phyloP scores from a whole-genome alignment of 2,329 filamentous ascomycete genomes.

The Aspergillus sp. region DNA sequence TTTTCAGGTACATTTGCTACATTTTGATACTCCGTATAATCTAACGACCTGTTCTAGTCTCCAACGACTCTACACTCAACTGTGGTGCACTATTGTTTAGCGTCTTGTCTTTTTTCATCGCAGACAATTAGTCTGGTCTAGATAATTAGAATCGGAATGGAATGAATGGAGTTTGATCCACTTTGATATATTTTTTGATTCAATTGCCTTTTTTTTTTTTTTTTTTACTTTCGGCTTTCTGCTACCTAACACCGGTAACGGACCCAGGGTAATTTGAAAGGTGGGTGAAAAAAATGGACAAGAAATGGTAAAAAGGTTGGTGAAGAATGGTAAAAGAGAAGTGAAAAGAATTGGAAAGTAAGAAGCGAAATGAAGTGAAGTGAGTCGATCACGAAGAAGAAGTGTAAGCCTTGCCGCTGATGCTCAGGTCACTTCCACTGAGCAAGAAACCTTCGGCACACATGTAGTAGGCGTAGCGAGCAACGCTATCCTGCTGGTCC shows the following conservation, averaged over 20 bases:
- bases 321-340: no score
- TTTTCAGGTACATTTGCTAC: background rate
- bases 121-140: background rate
- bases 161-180: background rate
- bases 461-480: slow-evolving; percentile 46
- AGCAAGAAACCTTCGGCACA: slow-evolving; percentile 35
- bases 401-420: slow-evolving; percentile 32
- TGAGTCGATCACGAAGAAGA: background rate
- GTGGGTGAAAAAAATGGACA: background rate
- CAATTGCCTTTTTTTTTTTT: background rate
- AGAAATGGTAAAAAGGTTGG: background rate
- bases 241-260: background rate
- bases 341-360: background rate
- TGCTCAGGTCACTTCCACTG: slow-evolving; percentile 24
- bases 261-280: background rate
- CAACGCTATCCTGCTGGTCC: slow-evolving; percentile 37
- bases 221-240: background rate
- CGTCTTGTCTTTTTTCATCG: background rate
- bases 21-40: background rate
- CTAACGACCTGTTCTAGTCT: background rate
- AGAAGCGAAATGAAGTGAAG: background rate
- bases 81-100: no score
- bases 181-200: background rate
- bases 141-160: background rate
- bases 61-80: no score